Evolutionary conservation across 176 grass and related monocot genomes (phyloP), one percentile per base, ranked within the genome.

Genomic region (Eremochloa ophiuroides): DNA sequence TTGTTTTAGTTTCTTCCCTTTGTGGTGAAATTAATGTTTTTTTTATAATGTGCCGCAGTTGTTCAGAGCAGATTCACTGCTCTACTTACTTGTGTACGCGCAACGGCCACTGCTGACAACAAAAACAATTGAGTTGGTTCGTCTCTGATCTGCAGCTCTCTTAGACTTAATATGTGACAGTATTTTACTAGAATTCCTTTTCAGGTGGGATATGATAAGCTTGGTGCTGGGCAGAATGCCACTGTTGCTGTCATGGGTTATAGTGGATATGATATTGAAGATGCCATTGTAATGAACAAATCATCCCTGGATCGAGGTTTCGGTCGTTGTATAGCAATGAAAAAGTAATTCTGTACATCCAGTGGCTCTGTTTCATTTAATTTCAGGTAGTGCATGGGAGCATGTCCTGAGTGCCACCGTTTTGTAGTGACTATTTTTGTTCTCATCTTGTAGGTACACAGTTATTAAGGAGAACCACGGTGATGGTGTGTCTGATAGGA

Each of bases 211-310:
- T 98, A 91, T 39, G 95, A 98, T 82, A 95, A 94, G 71, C 92
- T 95, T 12, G 92, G 95, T 46, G 95, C 90, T 74, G 95, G 95
- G 44, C 92, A 98, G 89, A 98, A 98, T 88, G 95, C 95, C 33
- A 93, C 92, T 77, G 95, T 98, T 50, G 95, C 95, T 53, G 92
- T 98, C 46, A 98, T 98, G 92, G 85, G 95, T 86, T 98, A 91
- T 58, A 98, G 90, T 88, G 95, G 95, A 50, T 98, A 98, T 27
- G 95, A 98, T 83, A 98, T 98, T 83, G 95, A 98, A 88, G 95
- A 98, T 91, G 95, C 95, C 56, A 98, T 98, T 88, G 95, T 98
- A 33, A 95, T 98, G 95, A 98, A 98, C 74, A 98, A 98, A 79
- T 93, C 95, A 66, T 98, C 95, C 56, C 92, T 98, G 79, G 95